A percentile compares a stretch with the other conserved stretches of the same genome.
Conservation (phyloP, 768 basidiomycete genomes). For the Plicaturopsis crispa region DNA sequence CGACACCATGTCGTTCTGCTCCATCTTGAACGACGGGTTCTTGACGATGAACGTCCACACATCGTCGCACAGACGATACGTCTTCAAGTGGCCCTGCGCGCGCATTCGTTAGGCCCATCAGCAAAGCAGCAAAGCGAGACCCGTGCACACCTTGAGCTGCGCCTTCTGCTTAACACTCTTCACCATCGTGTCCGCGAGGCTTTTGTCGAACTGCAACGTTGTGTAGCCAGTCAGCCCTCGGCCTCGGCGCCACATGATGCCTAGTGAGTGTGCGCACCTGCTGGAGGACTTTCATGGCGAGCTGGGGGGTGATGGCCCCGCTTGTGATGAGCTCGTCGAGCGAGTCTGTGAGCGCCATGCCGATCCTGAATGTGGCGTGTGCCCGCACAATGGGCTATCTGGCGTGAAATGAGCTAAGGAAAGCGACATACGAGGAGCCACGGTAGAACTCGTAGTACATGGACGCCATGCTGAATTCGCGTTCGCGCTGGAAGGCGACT, state of each 20-base stretch:
- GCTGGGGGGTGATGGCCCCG: constrained; percentile 92
- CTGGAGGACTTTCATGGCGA: constrained; percentile 97
- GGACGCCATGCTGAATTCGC: constrained; percentile 64
- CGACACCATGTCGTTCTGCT: constrained; percentile 71
- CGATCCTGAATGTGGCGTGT: constrained; percentile 54
- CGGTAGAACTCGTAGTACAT: constrained; percentile 93
- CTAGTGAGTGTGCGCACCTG: constrained; percentile 52
- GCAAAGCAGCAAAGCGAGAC: constrained; percentile 2
- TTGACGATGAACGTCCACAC: constrained; percentile 99
- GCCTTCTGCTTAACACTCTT: constrained; percentile 95
- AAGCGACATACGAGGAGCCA: constrained; percentile 70
- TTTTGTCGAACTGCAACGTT: constrained; percentile 82
- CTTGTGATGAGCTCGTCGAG: constrained; percentile 97
- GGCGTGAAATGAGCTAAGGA: constrained; percentile 4
- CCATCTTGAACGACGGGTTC: constrained; percentile 82
- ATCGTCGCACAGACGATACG: constrained; percentile 90
- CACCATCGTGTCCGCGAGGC: constrained; percentile 85
- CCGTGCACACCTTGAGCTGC: constrained; percentile 65
- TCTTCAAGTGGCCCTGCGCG: constrained; percentile 77
- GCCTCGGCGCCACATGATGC: background rate
- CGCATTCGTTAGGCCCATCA: background rate
- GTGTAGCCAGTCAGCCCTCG: constrained; percentile 1
- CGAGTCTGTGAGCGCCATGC: constrained; percentile 95
- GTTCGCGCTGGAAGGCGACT: too few relatives aligned
- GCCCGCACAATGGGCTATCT: background rate